phyloP scores from a whole-genome alignment of 1,284 basidiomycete species.

The Boletellus deceptivus region DNA sequence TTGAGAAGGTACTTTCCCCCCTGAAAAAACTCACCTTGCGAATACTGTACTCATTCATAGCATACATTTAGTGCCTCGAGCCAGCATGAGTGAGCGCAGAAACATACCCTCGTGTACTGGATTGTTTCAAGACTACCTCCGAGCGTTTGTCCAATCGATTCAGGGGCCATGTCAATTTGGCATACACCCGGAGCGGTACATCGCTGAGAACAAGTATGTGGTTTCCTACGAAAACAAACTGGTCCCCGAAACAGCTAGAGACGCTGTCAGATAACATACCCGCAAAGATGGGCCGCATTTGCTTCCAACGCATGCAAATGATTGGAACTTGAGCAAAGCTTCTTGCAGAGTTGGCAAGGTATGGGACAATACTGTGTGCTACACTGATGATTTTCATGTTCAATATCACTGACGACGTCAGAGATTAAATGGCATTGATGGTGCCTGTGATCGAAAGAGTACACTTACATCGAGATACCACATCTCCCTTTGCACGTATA shows the following conservation, averaged over 20 bases:
- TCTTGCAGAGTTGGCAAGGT: slow-evolving; percentile 49
- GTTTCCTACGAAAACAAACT: slow-evolving; percentile 22
- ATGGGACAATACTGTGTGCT: slow-evolving; percentile 49
- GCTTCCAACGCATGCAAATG: slow-evolving; percentile 50
- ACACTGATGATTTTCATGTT: slow-evolving; percentile 48
- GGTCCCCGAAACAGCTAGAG: background rate
- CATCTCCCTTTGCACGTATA: slow-evolving; percentile 46
- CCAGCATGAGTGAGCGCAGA: background rate
- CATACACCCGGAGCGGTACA: slow-evolving; percentile 50
- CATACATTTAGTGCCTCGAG: background rate
- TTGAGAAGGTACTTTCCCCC: too few species aligned
- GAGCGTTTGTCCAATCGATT: slow-evolving; percentile 56
- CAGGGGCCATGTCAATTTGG: slow-evolving; percentile 51
- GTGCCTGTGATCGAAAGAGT: too few species aligned
- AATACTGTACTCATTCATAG: slow-evolving; percentile 18
- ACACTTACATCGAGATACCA: slow-evolving; percentile 41
- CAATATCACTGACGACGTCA: slow-evolving; percentile 38
- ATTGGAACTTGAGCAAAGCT: slow-evolving; percentile 43
- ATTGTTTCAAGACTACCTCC: slow-evolving; percentile 43
- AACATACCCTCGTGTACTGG: slow-evolving; percentile 44
- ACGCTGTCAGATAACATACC: slow-evolving; percentile 39
- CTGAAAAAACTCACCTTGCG: slow-evolving; percentile 16
- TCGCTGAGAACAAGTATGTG: slow-evolving; percentile 45
- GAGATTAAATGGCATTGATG: too few species aligned
- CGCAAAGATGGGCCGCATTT: slow-evolving; percentile 53